Conservation (phyloP, 768 basidiomycete genomes). For the Mycena amicta region DNA sequence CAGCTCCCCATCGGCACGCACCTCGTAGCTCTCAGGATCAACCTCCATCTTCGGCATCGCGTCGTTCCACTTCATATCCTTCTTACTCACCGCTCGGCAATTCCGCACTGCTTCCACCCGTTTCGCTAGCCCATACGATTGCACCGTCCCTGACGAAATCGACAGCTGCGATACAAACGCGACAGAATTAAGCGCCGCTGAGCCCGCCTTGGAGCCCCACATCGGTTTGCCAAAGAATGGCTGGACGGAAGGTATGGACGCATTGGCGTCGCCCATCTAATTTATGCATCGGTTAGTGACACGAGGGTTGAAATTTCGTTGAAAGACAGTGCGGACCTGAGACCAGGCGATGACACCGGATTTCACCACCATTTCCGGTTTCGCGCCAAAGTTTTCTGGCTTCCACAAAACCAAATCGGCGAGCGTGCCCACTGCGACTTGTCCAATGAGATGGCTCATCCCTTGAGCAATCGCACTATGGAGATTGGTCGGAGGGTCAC, state of each 20-base stretch:
- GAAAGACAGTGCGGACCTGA: conserved; percentile 54
- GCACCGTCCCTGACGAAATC: conserved; percentile 53
- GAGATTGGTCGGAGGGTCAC: background rate
- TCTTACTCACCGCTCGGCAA: conserved; percentile 79
- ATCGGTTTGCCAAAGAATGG: conserved; percentile 85
- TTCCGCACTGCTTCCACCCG: conserved; percentile 71
- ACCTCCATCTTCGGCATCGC: conserved; percentile 81
- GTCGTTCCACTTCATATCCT: conserved; percentile 93
- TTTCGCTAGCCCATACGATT: conserved; percentile 68
- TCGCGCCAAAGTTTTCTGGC: conserved; percentile 89
- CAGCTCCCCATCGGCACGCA: conserved; percentile 76
- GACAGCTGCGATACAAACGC: conserved; percentile 84
- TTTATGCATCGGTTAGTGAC: too few relatives aligned
- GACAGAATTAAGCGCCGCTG: conserved; percentile 84
- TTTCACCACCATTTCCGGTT: conserved; percentile 94
- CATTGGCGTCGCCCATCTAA: conserved; percentile 98
- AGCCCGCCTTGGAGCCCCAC: conserved; percentile 84
- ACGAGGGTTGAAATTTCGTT: too few relatives aligned
- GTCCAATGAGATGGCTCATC: conserved; percentile 84
- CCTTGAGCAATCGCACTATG: conserved; percentile 90
- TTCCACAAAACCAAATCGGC: conserved; percentile 97
- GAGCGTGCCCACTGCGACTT: conserved; percentile 77
- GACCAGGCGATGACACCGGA: conserved; percentile 92
- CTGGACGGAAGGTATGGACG: conserved; percentile 93
- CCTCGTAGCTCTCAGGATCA: conserved; percentile 91